phyloP scores from a whole-genome alignment of 306 rosid species.

The Oxytropis ochrocephala region DNA sequence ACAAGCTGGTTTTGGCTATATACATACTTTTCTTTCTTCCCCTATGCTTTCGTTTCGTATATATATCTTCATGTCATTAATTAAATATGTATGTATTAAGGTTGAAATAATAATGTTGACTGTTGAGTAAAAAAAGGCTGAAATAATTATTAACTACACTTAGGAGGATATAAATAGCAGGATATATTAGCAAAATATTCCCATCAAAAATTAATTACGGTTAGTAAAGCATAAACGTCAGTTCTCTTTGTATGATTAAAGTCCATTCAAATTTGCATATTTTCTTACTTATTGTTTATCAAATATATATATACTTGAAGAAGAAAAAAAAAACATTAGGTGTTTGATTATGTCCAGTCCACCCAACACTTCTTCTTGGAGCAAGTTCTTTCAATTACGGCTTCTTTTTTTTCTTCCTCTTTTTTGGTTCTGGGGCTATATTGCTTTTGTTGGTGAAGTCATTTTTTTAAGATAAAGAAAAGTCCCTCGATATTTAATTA shows the following conservation, averaged over 20 bases:
- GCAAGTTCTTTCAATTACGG: background rate
- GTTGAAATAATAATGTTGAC: too few relatives aligned
- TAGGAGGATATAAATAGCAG: background rate
- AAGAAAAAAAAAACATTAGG: constrained; percentile 13
- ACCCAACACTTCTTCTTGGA: background rate
- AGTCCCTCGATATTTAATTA: background rate
- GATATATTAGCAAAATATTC: background rate
- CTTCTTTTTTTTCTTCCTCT: background rate
- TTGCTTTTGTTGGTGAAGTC: constrained; percentile 3
- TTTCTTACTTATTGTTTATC: constrained; percentile 4
- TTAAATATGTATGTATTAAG: background rate
- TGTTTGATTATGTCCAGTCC: constrained; percentile 23
- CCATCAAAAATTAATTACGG: background rate
- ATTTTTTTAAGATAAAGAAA: background rate
- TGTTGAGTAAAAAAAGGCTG: too few relatives aligned
- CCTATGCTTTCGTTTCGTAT: background rate
- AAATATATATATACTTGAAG: too few relatives aligned
- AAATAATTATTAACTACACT: too few relatives aligned
- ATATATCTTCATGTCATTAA: background rate
- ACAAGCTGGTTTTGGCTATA: constrained; percentile 9
- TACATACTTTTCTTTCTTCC: background rate
- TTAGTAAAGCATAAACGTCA: constrained; percentile 10
- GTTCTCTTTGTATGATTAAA: background rate
- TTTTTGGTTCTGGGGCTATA: background rate
- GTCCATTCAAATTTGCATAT: background rate